A percentile compares a stretch with the other conserved stretches of the same genome.
phyloP scores from a whole-genome alignment of 2,329 filamentous ascomycete genomes.

The Monosporascus sp. region DNA sequence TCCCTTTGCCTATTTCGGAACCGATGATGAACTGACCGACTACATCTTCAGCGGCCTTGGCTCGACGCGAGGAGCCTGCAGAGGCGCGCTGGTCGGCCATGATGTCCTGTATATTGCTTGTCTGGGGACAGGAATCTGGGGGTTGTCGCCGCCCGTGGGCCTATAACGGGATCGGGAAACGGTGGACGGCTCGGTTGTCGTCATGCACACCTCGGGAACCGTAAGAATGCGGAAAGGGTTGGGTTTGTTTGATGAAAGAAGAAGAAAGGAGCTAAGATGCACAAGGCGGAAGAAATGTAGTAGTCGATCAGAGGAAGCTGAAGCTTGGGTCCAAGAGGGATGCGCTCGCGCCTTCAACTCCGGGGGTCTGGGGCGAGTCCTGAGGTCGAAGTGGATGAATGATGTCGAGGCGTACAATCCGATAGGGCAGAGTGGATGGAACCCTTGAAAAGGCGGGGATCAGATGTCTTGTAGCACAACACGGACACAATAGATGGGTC shows the following conservation, averaged over 20 bases:
- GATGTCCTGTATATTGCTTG: constrained; percentile 27
- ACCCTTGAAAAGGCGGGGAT: neutral
- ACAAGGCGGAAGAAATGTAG: constrained; percentile 19
- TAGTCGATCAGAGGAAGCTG: neutral
- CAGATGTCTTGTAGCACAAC: neutral
- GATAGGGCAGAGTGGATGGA: neutral
- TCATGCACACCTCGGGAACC: constrained; percentile 24
- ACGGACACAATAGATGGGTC: neutral
- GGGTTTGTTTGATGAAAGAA: constrained; percentile 5
- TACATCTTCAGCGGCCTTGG: constrained; percentile 32
- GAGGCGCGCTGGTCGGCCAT: constrained; percentile 26
- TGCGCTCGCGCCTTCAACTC: neutral
- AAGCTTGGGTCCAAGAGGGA: constrained; percentile 7
- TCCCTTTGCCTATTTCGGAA: constrained; percentile 92
- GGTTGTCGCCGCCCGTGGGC: constrained; percentile 24
- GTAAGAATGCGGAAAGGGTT: constrained; percentile 12
- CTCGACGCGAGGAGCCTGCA: constrained; percentile 26
- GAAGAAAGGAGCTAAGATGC: constrained; percentile 11
- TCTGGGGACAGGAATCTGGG: constrained; percentile 26
- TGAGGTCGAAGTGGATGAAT: neutral
- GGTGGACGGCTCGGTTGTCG: constrained; percentile 21
- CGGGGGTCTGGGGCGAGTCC: too few species aligned
- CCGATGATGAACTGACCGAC: constrained; percentile 77
- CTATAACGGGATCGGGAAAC: constrained; percentile 25
- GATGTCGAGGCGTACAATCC: neutral